These are phyloP conservation scores for Pythium diclinum DNA, from an alignment of 352 stramenopile species.

Conservation along the genomic window DNA sequence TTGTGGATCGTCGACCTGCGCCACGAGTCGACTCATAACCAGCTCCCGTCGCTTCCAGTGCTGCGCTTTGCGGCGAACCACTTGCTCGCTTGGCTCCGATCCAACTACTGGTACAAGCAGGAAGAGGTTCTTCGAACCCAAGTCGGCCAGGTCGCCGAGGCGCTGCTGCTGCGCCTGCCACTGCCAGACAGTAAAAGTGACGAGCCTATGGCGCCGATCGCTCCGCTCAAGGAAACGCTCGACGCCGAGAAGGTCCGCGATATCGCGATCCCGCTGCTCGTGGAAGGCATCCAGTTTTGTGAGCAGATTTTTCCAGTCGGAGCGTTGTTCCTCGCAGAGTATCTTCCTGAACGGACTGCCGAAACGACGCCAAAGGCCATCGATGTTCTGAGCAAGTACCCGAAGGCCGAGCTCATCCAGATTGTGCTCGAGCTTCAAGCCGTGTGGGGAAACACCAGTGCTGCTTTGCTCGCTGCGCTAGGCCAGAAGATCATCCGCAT, in stretches of 20 bases:
- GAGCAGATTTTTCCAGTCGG: conserved; percentile 43
- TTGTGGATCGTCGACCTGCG: conserved; percentile 92
- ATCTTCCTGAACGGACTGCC: conserved; percentile 13
- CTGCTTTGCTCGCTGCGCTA: conserved; percentile 46
- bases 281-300: conserved; percentile 51
- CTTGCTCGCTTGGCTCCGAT: conserved; percentile 83
- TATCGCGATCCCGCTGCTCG: conserved; percentile 60
- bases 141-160: conserved; percentile 44
- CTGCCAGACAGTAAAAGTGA: conserved; percentile 12
- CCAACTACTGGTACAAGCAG: conserved; percentile 87
- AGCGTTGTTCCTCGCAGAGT: conserved; percentile 36
- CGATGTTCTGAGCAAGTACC: conserved; percentile 24
- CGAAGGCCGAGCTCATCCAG: conserved; percentile 34
- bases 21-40: conserved; percentile 92
- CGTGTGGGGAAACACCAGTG: conserved; percentile 48
- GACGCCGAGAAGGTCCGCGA: conserved; percentile 56
- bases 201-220: background rate
- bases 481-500: conserved; percentile 44
- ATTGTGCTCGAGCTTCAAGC: conserved; percentile 55
- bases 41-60: conserved; percentile 87
- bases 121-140: conserved; percentile 44
- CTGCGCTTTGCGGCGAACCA: conserved; percentile 85
- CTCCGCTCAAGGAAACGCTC: conserved; percentile 21
- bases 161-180: conserved; percentile 24
- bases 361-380: conserved; percentile 5